Evolutionary conservation across 441 rosid species (phyloP).

Genomic region (Populus hybrid): DNA sequence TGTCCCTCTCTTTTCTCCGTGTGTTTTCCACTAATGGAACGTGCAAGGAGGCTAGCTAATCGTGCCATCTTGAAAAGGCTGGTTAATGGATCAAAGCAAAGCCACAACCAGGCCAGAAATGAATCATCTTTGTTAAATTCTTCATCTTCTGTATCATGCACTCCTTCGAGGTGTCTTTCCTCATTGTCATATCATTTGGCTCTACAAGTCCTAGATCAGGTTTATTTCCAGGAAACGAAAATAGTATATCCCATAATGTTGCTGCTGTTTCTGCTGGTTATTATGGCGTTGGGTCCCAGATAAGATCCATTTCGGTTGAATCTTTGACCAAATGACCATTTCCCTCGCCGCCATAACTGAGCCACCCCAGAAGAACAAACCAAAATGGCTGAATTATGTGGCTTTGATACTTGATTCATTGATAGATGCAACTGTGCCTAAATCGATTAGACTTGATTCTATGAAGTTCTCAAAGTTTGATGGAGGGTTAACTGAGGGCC

Average conservation of each 20-base stretch:
- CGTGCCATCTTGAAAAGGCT: conserved; percentile 69
- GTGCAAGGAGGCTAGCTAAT: conserved; percentile 83
- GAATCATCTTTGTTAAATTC: conserved; percentile 23
- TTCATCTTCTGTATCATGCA: conserved; percentile 35
- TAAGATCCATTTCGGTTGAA: conserved; percentile 68
- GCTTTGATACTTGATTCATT: conserved; percentile 71
- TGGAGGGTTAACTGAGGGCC: conserved; percentile 82
- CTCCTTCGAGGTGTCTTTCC: conserved; percentile 69
- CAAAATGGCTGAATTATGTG: conserved; percentile 70
- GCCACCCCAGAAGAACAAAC: conserved; percentile 81
- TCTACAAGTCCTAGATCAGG: conserved; percentile 34
- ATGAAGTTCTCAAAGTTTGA: conserved; percentile 86
- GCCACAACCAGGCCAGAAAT: conserved; percentile 28
- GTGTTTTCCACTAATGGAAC: conserved; percentile 54
- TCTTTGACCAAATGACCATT: conserved; percentile 67
- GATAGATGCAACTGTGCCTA: conserved; percentile 85
- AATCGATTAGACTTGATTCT: conserved; percentile 74
- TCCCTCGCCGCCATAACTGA: conserved; percentile 90
- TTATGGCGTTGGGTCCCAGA: conserved; percentile 42
- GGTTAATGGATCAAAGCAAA: conserved; percentile 50
- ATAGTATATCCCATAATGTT: conserved; percentile 13
- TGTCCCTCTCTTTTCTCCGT: background rate
- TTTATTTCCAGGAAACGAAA: conserved; percentile 24
- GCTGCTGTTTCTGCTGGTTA: background rate
- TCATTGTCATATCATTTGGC: conserved; percentile 56